These are phyloP conservation scores for Erodium trifolium DNA, from an alignment of 441 rosid species.

Conservation along the genomic window DNA sequence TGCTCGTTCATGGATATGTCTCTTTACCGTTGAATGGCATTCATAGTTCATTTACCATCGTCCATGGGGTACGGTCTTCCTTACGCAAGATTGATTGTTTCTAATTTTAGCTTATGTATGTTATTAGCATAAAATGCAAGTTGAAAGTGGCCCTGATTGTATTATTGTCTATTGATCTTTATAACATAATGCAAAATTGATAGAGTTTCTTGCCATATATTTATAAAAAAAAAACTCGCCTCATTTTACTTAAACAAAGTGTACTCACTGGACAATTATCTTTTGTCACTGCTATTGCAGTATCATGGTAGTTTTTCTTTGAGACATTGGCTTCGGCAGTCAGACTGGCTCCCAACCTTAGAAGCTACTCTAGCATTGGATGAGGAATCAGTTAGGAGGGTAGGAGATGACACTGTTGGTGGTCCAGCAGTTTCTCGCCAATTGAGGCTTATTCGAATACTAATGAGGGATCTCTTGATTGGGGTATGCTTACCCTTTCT, in stretches of 20 bases:
- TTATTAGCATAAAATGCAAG: slow-evolving; percentile 8
- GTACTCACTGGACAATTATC: not conserved
- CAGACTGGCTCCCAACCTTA: slow-evolving; percentile 91
- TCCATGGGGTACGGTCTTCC: slow-evolving; percentile 65
- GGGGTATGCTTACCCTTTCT: slow-evolving; percentile 52
- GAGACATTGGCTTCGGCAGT: slow-evolving; percentile 91
- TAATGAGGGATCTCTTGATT: slow-evolving; percentile 88
- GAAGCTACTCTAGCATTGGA: slow-evolving; percentile 94
- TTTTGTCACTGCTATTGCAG: slow-evolving; percentile 30
- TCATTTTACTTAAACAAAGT: not conserved
- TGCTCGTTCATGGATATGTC: slow-evolving; percentile 85
- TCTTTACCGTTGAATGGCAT: slow-evolving; percentile 35
- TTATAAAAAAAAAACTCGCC: too few species aligned
- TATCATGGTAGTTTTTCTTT: slow-evolving; percentile 92
- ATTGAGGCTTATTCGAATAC: slow-evolving; percentile 58
- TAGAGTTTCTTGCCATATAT: too few species aligned
- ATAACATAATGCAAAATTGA: not conserved
- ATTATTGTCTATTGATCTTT: not conserved
- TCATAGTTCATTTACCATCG: slow-evolving; percentile 52
- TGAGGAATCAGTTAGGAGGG: slow-evolving; percentile 77
- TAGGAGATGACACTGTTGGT: slow-evolving; percentile 92
- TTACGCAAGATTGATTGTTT: slow-evolving; percentile 2
- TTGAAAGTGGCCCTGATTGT: not conserved
- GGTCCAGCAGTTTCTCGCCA: slow-evolving; percentile 91
- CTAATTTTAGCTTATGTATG: not conserved